Evolutionary conservation across 306 rosid genomes (phyloP), one percentile per base, ranked within the genome.

Genomic region (Vachellia collinsii): DNA sequence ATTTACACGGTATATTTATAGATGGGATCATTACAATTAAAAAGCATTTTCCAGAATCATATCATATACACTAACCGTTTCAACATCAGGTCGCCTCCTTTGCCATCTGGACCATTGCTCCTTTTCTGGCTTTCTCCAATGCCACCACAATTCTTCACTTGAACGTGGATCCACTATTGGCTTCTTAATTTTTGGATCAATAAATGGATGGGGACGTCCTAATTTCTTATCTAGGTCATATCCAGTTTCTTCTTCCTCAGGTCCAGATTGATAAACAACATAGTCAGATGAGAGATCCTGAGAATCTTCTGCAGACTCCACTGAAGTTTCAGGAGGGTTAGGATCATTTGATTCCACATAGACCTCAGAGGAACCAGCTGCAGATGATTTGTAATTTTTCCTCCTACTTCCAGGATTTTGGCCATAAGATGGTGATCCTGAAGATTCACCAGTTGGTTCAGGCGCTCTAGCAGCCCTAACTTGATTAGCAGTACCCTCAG

Each of bases 41-140:
- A 70, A 72, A 47, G 10, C 20, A 39, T 25, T 46, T 22, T 77
- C 51, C 38, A 37, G 9, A 5, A 70, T 50, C 43, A 71, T 51
- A 38, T 54, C 62, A 29, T 41, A 75, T 58, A 79, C 74, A 91
- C 98, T 76, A 77, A 95, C 99, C 91, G 97, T 93, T 85, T 95
- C 99, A 88, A 77, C 77, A 82, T 95, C 98, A 3, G 99, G 98
- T 72, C 83, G 82, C 86, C 98, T 95, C 85, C 99, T 90, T 81
- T 95, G 98, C 99, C 99, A 95, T 80, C 99, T 90, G 73, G 99
- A 95, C 98, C 98, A 95, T 72, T 90, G 93, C 54, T 91, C 98
- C 38, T 93, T 89, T 68, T 93, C 98, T 29, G 98, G 96, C 77
- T 93, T 85, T 85, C 84, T 88, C 99, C 99, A 95, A 85, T 95